Conservation (phyloP, 345 rosid species). For the Eucalyptus virginea region DNA sequence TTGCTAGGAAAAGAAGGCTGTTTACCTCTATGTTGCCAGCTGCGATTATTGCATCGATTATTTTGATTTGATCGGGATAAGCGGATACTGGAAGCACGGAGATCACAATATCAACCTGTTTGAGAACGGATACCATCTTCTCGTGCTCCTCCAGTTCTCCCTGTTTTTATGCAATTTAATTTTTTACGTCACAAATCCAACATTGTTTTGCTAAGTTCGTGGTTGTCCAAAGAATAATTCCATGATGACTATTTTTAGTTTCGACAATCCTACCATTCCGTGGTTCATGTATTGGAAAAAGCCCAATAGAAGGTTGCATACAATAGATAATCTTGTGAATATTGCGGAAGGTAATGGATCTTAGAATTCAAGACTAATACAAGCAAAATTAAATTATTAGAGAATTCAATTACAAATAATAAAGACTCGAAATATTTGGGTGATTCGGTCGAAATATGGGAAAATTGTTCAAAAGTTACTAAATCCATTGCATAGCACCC, state of each 20-base stretch:
- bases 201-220: not conserved
- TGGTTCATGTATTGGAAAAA: not conserved
- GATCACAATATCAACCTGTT: constrained; percentile 26
- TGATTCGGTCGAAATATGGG: too few species aligned
- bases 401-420: too few species aligned
- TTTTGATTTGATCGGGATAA: constrained; percentile 12
- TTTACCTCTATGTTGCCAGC: constrained; percentile 18
- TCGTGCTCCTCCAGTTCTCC: constrained; percentile 28
- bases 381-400: too few species aligned
- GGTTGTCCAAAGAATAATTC: not conserved
- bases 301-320: not conserved
- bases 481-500: too few species aligned
- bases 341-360: too few species aligned
- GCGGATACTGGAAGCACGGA: constrained; percentile 10
- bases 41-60: constrained; percentile 28
- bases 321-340: too few species aligned
- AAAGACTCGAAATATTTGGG: too few species aligned
- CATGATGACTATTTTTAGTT: not conserved
- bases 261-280: not conserved
- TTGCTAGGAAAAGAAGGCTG: too few species aligned
- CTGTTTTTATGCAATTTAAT: not conserved
- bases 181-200: not conserved
- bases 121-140: constrained; percentile 12
- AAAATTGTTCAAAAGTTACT: too few species aligned
- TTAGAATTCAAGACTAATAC: too few species aligned